Evolutionary conservation across 2,329 filamentous ascomycete genomes (phyloP).

Genomic region (Aurifilum marmelostoma): DNA sequence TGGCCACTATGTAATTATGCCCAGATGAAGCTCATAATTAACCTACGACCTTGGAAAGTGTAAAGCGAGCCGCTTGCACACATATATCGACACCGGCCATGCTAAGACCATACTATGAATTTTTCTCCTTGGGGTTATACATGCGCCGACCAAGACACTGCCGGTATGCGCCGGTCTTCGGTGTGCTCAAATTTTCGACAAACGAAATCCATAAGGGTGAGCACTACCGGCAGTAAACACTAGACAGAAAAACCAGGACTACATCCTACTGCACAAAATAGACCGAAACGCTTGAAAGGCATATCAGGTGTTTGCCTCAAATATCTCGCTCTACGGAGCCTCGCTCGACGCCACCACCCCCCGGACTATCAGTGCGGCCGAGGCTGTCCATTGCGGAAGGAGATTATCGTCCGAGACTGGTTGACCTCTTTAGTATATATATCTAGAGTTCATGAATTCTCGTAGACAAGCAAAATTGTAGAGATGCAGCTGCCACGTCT

Average conservation of each 20-base stretch:
- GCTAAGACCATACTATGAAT: not conserved
- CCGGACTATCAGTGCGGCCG: conserved; percentile 3
- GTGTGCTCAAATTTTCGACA: not conserved
- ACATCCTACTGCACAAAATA: not conserved
- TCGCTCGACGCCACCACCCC: not conserved
- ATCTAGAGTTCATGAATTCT: not conserved
- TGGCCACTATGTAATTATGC: too few species aligned
- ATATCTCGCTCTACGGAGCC: not conserved
- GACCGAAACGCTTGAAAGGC: not conserved
- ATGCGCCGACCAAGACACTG: not conserved
- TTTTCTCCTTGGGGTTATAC: not conserved
- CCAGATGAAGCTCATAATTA: too few species aligned
- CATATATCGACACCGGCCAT: not conserved
- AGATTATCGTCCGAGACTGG: not conserved
- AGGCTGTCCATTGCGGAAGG: not conserved
- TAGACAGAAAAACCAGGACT: not conserved
- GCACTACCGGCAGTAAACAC: not conserved
- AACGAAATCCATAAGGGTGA: not conserved
- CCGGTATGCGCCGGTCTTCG: too few species aligned
- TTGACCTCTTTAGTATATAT: not conserved
- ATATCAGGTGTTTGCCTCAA: not conserved
- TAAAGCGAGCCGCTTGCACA: too few species aligned
- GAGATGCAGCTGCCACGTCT: not conserved
- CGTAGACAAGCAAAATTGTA: not conserved
- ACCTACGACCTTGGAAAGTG: too few species aligned